Evolutionary conservation across 352 stramenopile genomes (phyloP), one percentile per base, ranked within the genome.

Genomic region (Phytophthora podocarpi): DNA sequence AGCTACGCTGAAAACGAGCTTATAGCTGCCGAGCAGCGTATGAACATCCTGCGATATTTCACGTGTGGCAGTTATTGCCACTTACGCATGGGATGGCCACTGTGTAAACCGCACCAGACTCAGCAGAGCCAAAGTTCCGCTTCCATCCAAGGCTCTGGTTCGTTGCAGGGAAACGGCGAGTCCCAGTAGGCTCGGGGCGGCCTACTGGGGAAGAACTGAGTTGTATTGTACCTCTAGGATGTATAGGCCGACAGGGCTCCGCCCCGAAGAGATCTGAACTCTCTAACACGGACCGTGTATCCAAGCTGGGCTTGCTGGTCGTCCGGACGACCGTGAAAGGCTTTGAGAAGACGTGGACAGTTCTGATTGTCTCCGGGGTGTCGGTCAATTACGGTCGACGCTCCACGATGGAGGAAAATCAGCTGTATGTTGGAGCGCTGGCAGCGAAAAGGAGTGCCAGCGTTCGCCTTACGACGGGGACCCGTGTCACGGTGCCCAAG

Each of bases 1-100:
- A 49, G 28, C 27, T 48, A 49, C 12, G 50, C 37, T 49, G 27
- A 59, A 36, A 37, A 59, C 12, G 37, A 59, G 50, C 50, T 50
- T 42, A 26, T 6, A 10, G 37, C 39, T 31, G 20, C 28, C 0
- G 37, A 49, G 8, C 27, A 40, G 50, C 50, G 11, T 13, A 24
- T 3, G 9, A 16, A 16, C 35, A 47, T 57, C 16, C 35, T n/a
- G 2, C 34, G 48, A 23, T 57, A 35, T 18, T 48, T 21, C 27
- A 16, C 37, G 21, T 47, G 23, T n/a, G 48, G 48, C 13, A 46
- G 27, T 13, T 39, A 26, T 1, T 26, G 20, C 11, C 26, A 58
- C 27, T 12, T 58, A 7, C n/a, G 49, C 2, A 15, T 26, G 2
- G 18, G 24, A 2, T 50, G 51, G 5, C 37, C 51, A 0, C 28